A percentile compares a stretch with the other conserved stretches of the same genome.
Evolutionary conservation across 1,284 basidiomycete genomes (phyloP).

Genomic region (Ceratobasidium sp.): DNA sequence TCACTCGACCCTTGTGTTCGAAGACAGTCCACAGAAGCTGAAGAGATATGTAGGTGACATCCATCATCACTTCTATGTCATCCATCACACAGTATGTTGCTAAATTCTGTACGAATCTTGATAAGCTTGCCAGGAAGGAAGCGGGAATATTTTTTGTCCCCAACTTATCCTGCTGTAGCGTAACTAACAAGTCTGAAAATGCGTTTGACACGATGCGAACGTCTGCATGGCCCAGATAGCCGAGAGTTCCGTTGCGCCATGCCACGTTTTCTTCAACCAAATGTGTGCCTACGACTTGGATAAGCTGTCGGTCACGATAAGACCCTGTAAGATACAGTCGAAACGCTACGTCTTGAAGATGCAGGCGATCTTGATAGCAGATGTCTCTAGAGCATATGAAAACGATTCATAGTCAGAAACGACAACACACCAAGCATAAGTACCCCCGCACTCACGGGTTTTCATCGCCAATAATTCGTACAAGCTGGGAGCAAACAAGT

Average conservation of each 20-base stretch:
- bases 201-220: background rate
- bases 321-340: conserved; percentile 5
- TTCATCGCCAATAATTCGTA: background rate
- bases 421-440: too few relatives aligned
- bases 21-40: too few relatives aligned
- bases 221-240: background rate
- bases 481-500: background rate
- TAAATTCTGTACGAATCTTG: too few relatives aligned
- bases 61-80: too few relatives aligned
- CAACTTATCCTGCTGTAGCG: background rate
- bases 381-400: background rate
- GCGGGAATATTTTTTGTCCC: too few relatives aligned
- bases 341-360: background rate
- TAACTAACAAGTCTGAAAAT: background rate
- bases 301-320: background rate
- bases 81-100: too few relatives aligned
- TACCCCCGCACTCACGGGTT: background rate
- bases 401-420: background rate
- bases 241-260: background rate
- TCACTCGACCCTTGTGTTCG: too few relatives aligned
- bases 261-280: background rate
- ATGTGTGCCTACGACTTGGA: background rate
- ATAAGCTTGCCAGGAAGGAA: too few relatives aligned
- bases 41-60: too few relatives aligned
- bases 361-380: background rate